Evolutionary conservation across 164 flowering plant genomes (phyloP).

Genomic region (Macadamia tetraphylla): DNA sequence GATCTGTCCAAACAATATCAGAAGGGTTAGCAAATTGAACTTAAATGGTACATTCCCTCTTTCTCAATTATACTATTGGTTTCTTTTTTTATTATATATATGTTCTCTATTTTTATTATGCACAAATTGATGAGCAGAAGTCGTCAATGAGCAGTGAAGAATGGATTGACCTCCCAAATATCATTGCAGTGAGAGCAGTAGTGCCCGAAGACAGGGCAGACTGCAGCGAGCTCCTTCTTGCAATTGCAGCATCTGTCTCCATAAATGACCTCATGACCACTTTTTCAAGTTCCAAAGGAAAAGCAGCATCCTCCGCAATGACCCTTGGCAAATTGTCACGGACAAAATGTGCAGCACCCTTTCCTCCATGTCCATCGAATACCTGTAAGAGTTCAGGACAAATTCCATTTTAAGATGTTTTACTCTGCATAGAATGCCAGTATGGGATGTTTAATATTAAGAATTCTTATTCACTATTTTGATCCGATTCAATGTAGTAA

Average conservation of each 20-base stretch:
- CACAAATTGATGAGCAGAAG: not conserved
- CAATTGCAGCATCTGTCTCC: constrained; percentile 70
- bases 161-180: constrained; percentile 67
- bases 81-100: too few species aligned
- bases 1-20: constrained; percentile 41
- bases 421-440: not conserved
- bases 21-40: not conserved
- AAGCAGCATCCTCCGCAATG: constrained; percentile 85
- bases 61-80: too few species aligned
- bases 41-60: not conserved
- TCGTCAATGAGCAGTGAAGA: not conserved
- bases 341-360: constrained; percentile 82
- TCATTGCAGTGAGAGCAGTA: constrained; percentile 91
- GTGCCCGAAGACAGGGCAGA: constrained; percentile 78
- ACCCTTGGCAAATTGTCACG: constrained; percentile 85
- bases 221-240: constrained; percentile 51
- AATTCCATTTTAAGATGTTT: constrained; percentile 6
- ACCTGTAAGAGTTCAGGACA: constrained; percentile 40
- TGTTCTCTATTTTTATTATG: not conserved
- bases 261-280: constrained; percentile 73
- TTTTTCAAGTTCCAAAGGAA: constrained; percentile 85
- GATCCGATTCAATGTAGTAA: constrained; percentile 1
- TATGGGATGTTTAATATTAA: not conserved
- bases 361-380: constrained; percentile 97
- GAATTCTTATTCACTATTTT: too few species aligned